phyloP scores from a whole-genome alignment of 345 rosid species.

The Acer campestre region DNA sequence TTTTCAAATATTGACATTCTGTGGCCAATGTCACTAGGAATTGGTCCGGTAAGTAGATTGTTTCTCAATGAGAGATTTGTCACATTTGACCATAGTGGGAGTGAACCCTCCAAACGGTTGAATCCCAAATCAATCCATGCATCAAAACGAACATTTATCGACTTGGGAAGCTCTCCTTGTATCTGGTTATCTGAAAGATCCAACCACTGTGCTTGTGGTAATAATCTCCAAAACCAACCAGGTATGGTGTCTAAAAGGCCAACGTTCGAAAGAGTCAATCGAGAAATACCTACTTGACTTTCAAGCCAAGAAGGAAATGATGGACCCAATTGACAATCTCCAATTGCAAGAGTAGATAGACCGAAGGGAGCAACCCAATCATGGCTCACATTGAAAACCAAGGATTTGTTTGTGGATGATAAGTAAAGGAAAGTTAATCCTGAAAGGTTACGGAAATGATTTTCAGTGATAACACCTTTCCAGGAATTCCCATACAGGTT shows the following conservation, averaged over 20 bases:
- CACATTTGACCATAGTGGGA: constrained; percentile 24
- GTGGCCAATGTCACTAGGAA: constrained; percentile 2
- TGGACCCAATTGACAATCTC: constrained; percentile 23
- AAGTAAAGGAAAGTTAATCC: not conserved
- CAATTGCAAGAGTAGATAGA: not conserved
- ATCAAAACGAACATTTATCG: not conserved
- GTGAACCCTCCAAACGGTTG: constrained; percentile 22
- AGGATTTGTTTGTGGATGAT: constrained; percentile 13
- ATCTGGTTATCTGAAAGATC: constrained; percentile 10
- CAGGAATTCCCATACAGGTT: not conserved
- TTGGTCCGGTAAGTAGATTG: constrained; percentile 21
- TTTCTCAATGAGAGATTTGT: constrained; percentile 5
- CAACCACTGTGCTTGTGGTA: constrained; percentile 3
- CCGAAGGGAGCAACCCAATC: constrained; percentile 32
- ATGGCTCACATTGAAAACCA: constrained; percentile 8
- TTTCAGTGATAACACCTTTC: constrained; percentile 17
- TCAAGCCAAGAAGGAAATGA: constrained; percentile 33
- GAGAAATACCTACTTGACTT: constrained; percentile 22
- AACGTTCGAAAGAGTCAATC: not conserved
- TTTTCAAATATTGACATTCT: not conserved
- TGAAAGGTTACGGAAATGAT: constrained; percentile 22
- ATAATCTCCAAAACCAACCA: constrained; percentile 27
- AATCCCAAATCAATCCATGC: constrained; percentile 12
- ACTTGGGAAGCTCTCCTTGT: not conserved
- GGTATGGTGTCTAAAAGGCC: constrained; percentile 22